Percentiles rank a stretch among this genome's conserved stretches.
Conservation (phyloP, 768 basidiomycete species). For the Antrodiella citrinella region DNA sequence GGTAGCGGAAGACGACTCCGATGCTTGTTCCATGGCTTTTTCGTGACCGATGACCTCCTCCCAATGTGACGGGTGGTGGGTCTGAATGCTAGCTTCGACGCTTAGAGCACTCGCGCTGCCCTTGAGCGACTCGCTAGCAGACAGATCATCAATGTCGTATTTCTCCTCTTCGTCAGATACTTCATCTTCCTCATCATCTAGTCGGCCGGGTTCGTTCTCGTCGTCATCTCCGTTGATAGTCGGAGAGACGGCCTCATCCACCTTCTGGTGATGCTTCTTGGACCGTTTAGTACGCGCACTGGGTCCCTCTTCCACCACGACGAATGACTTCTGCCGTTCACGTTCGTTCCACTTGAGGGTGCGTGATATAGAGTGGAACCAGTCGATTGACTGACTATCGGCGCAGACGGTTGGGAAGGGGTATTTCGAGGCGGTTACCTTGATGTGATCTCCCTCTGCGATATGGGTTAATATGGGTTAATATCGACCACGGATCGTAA, state of each 20-base stretch:
- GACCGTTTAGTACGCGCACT: slow-evolving; percentile 24
- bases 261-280: slow-evolving; percentile 14
- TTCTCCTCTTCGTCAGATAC: slow-evolving; percentile 53
- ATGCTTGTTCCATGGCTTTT: slow-evolving; percentile 11
- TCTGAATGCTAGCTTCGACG: slow-evolving; percentile 4
- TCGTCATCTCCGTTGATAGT: slow-evolving; percentile 24
- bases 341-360: slow-evolving; percentile 99
- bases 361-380: slow-evolving; percentile 96
- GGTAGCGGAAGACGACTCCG: neutral
- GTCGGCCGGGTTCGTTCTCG: slow-evolving; percentile 35
- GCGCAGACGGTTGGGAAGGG: slow-evolving; percentile 99
- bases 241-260: slow-evolving; percentile 1
- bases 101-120: slow-evolving; percentile 10
- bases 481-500: neutral
- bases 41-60: slow-evolving; percentile 15
- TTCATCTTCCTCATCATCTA: slow-evolving; percentile 33
- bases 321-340: slow-evolving; percentile 97
- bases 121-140: slow-evolving; percentile 44
- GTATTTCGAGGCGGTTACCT: slow-evolving; percentile 92
- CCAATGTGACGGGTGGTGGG: slow-evolving; percentile 3
- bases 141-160: slow-evolving; percentile 88
- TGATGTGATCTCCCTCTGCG: slow-evolving; percentile 98
- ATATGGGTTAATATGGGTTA: too few species aligned
- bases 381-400: slow-evolving; percentile 95
- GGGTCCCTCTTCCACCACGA: slow-evolving; percentile 89